These are phyloP conservation scores for Thinopyrum elongatum DNA, from an alignment of 176 grass and related monocot species.

Conservation along the genomic window DNA sequence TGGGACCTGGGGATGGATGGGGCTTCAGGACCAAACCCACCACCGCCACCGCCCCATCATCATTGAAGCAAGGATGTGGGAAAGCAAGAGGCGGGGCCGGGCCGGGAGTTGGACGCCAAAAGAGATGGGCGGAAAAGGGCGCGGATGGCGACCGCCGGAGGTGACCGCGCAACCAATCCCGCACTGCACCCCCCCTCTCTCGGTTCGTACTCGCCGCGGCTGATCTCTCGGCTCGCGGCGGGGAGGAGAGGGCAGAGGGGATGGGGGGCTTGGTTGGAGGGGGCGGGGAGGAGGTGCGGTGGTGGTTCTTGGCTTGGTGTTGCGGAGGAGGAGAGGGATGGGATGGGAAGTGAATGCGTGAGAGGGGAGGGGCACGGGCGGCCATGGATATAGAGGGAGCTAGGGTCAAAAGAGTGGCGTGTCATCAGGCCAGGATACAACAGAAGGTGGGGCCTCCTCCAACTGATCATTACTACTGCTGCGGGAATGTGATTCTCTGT, in stretches of 20 bases:
- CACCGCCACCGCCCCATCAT: constrained; percentile 39
- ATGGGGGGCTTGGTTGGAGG: not conserved
- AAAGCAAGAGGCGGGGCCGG: constrained; percentile 40
- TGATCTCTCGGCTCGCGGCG: not conserved
- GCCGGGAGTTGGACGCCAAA: constrained; percentile 34
- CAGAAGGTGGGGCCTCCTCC: not conserved
- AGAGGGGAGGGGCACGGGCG: not conserved
- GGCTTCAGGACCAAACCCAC: constrained; percentile 44
- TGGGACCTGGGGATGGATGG: constrained; percentile 35
- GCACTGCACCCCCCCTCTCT: not conserved
- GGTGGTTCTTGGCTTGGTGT: not conserved
- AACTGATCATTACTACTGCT: not conserved
- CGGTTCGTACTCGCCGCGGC: not conserved
- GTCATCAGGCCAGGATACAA: not conserved
- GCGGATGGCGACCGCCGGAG: constrained; percentile 39
- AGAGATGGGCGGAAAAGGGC: constrained; percentile 32
- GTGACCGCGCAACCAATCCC: constrained; percentile 23
- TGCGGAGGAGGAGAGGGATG: not conserved
- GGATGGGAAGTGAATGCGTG: not conserved
- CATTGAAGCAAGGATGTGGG: constrained; percentile 47
- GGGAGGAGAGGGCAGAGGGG: not conserved
- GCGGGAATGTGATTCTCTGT: not conserved
- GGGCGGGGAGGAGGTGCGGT: not conserved
- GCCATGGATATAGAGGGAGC: constrained; percentile 10
- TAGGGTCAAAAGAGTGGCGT: constrained; percentile 27